Evolutionary conservation across 2,329 filamentous ascomycete genomes (phyloP).

Genomic region (Huntiella abstrusa): DNA sequence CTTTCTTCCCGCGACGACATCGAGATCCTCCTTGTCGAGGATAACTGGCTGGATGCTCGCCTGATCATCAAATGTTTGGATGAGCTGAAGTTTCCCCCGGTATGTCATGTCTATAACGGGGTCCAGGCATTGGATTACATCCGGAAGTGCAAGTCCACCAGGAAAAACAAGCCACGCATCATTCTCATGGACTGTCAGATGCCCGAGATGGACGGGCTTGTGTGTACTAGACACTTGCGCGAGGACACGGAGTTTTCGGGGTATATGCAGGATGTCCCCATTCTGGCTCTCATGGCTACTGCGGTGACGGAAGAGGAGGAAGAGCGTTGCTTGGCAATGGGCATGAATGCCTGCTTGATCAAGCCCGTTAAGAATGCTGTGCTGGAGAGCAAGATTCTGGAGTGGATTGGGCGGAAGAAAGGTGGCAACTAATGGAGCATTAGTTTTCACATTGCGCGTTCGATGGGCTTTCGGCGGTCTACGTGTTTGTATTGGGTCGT

Average conservation of each 20-base stretch:
- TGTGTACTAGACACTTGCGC: conserved; percentile 43
- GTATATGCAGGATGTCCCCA: conserved; percentile 43
- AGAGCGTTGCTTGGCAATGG: conserved; percentile 53
- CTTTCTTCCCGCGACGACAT: conserved; percentile 31
- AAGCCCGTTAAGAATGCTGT: conserved; percentile 43
- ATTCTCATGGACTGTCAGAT: conserved; percentile 67
- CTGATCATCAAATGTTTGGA: conserved; percentile 14
- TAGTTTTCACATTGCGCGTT: too few species aligned
- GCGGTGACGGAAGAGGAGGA: conserved; percentile 53
- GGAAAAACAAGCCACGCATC: conserved; percentile 45
- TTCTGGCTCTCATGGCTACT: conserved; percentile 64
- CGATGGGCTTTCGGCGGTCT: too few species aligned
- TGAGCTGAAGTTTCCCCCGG: conserved; percentile 11
- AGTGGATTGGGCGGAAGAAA: neutral
- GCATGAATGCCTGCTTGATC: conserved; percentile 58
- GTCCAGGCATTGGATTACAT: conserved; percentile 63
- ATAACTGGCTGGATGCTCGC: conserved; percentile 29
- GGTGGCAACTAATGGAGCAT: too few species aligned
- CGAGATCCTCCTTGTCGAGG: conserved; percentile 62
- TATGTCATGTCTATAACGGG: conserved; percentile 44
- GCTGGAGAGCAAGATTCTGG: conserved; percentile 4
- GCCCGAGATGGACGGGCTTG: conserved; percentile 61
- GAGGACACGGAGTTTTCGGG: conserved; percentile 12
- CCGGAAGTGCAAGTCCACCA: conserved; percentile 29
- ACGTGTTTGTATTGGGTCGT: too few species aligned